Conservation (phyloP, 805 yeast species). For the Schizosaccharomyces japonicus region DNA sequence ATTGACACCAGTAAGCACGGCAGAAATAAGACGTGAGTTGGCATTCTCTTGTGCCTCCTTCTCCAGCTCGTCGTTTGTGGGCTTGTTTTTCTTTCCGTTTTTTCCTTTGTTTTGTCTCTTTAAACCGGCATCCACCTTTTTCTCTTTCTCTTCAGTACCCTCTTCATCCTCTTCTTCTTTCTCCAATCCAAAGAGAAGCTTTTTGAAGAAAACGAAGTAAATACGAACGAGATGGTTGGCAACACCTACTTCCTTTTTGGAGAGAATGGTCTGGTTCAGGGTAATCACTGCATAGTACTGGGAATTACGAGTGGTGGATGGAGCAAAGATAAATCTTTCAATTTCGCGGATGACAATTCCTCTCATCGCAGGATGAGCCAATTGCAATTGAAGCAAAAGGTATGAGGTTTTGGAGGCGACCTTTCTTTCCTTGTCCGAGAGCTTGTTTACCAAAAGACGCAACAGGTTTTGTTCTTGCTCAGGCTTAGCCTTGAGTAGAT, state of each 20-base stretch:
- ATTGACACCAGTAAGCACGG: conserved; percentile 78
- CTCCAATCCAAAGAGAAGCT: conserved; percentile 48
- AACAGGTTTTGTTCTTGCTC: conserved; percentile 88
- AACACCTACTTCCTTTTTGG: conserved; percentile 48
- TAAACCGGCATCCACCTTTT: conserved; percentile 21
- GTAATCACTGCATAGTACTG: conserved; percentile 73
- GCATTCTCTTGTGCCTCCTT: conserved; percentile 21
- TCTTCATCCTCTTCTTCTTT: conserved; percentile 19
- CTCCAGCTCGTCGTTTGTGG: conserved; percentile 19
- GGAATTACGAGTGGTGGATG: conserved; percentile 33
- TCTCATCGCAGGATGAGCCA: conserved; percentile 91
- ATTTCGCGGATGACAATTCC: conserved; percentile 53
- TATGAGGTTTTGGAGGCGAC: conserved; percentile 76
- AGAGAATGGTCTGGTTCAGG: conserved; percentile 74
- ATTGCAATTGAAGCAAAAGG: conserved; percentile 54
- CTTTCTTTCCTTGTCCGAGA: conserved; percentile 80
- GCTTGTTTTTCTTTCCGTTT: conserved; percentile 20
- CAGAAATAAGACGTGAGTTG: conserved; percentile 63
- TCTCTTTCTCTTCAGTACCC: conserved; percentile 19
- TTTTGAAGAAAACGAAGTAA: conserved; percentile 69
- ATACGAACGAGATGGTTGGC: conserved; percentile 68
- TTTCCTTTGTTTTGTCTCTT: conserved; percentile 19
- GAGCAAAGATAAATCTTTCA: conserved; percentile 54
- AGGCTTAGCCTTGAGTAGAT: conserved; percentile 60
- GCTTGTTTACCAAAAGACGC: conserved; percentile 70